Percentiles rank a stretch among this genome's conserved stretches.
Conservation (phyloP, 306 rosid genomes). For the Casuarina glauca region DNA sequence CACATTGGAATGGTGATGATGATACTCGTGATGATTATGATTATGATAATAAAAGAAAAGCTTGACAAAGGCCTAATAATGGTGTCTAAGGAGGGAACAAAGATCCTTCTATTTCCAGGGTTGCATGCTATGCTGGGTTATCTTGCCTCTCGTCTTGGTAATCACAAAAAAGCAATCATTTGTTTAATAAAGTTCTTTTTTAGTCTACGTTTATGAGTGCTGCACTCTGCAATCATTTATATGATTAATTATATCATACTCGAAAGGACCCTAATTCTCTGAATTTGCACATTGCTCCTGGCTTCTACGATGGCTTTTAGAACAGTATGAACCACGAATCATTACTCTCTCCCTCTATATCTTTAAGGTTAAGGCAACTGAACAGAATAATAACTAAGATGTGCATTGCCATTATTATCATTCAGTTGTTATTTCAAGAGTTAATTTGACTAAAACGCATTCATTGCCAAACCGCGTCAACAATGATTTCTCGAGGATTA, state of each 20-base stretch:
- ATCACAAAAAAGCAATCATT: slow-evolving; percentile 36
- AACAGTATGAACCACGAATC: not conserved
- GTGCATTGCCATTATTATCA: not conserved
- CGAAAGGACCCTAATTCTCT: not conserved
- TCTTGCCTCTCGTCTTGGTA: slow-evolving; percentile 13
- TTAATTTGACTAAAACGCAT: no score
- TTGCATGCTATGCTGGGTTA: slow-evolving; percentile 53
- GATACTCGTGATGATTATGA: slow-evolving; percentile 44
- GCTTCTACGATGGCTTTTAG: not conserved
- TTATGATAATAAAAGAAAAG: slow-evolving; percentile 39
- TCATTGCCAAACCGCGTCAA: not conserved
- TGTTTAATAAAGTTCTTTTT: slow-evolving; percentile 15
- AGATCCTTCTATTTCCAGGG: slow-evolving; percentile 51
- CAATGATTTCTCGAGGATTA: no score
- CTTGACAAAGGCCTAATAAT: slow-evolving; percentile 51
- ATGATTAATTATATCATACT: slow-evolving; percentile 7
- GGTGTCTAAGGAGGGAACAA: slow-evolving; percentile 52
- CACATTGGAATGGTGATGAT: slow-evolving; percentile 37
- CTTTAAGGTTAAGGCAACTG: not conserved
- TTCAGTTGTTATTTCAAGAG: not conserved
- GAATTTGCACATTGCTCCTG: not conserved
- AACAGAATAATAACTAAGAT: not conserved
- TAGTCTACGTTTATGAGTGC: not conserved
- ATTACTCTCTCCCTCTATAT: not conserved
- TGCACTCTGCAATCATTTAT: slow-evolving; percentile 12